Percentiles rank a stretch among this genome's conserved stretches.
These are phyloP conservation scores for Neofusicoccum laricinum DNA, from an alignment of 2,329 filamentous ascomycete genomes.

Conservation along the genomic window DNA sequence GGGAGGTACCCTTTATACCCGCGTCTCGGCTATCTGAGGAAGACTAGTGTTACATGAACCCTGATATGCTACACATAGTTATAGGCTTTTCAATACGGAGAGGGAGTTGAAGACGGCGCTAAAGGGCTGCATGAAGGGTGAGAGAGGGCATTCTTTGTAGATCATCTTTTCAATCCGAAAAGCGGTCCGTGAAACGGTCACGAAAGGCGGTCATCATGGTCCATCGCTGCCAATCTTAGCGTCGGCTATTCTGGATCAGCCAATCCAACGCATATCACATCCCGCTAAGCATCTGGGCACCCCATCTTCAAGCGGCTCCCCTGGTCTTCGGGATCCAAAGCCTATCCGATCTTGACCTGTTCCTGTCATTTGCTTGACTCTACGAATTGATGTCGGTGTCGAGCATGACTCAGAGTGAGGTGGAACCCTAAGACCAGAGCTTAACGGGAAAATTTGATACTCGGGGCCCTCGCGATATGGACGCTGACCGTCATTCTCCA, in stretches of 20 bases:
- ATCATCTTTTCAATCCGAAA: neutral
- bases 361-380: conserved; percentile 6
- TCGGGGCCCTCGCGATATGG: neutral
- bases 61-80: too few species aligned
- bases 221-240: neutral
- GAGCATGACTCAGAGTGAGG: neutral
- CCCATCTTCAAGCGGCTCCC: neutral
- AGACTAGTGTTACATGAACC: too few species aligned
- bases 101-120: neutral
- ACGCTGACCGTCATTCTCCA: too few species aligned
- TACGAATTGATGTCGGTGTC: neutral
- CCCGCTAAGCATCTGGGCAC: neutral
- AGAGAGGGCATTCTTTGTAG: neutral
- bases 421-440: neutral
- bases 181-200: neutral
- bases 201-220: neutral
- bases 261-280: neutral
- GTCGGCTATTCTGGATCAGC: neutral
- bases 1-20: too few species aligned
- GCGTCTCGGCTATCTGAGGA: too few species aligned
- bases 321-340: neutral
- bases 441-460: neutral
- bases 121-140: neutral
- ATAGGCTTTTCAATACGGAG: too few species aligned
- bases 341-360: conserved; percentile 11